These are phyloP conservation scores for Vararia minispora DNA, from an alignment of 768 basidiomycete species.

Conservation along the genomic window DNA sequence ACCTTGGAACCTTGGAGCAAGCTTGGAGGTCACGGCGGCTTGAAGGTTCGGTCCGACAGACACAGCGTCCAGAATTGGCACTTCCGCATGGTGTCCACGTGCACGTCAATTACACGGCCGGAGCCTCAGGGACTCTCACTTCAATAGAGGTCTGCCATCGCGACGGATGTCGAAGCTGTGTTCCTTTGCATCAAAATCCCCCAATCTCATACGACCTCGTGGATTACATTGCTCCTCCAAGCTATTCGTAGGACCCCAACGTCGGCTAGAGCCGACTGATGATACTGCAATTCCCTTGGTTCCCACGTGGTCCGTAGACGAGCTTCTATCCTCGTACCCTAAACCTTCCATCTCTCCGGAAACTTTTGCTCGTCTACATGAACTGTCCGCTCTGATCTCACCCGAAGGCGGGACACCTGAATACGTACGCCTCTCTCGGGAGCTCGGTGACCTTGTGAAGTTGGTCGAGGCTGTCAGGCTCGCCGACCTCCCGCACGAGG, in stretches of 20 bases:
- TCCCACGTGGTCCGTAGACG: slow-evolving; percentile 74
- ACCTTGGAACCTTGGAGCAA: no score
- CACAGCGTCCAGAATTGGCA: no score
- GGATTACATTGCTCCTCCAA: slow-evolving; percentile 6
- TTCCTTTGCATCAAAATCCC: no score
- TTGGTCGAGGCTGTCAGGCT: slow-evolving; percentile 77
- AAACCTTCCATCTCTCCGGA: slow-evolving; percentile 45
- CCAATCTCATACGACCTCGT: no score
- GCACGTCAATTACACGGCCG: no score
- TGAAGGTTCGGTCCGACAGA: no score
- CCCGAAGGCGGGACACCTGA: slow-evolving; percentile 48
- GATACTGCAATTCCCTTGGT: slow-evolving; percentile 48
- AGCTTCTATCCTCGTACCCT: slow-evolving; percentile 69
- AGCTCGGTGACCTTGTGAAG: slow-evolving; percentile 61
- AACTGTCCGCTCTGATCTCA: slow-evolving; percentile 61
- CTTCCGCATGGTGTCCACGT: no score
- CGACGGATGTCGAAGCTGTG: no score
- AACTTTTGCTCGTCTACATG: slow-evolving; percentile 54
- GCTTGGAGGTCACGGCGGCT: no score
- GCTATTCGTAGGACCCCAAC: neutral
- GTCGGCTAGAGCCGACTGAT: slow-evolving; percentile 29
- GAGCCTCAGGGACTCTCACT: no score
- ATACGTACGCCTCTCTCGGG: slow-evolving; percentile 37
- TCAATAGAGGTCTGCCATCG: no score
- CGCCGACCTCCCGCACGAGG: slow-evolving; percentile 26